These are phyloP conservation scores for Syncephalis fuscata DNA, from an alignment of 371 early-diverging fungal genomes.

Conservation along the genomic window DNA sequence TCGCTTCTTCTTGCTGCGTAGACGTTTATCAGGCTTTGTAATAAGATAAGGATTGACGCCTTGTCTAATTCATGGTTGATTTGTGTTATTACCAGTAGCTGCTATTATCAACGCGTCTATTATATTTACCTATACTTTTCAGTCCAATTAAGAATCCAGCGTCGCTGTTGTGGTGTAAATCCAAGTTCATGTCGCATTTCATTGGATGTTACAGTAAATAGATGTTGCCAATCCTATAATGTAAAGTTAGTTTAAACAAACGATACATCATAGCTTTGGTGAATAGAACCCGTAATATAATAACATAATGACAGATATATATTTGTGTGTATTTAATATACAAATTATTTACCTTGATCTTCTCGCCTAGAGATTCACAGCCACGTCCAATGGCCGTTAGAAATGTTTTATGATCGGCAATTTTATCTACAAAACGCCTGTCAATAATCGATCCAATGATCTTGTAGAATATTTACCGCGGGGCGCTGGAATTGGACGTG, in stretches of 20 bases:
- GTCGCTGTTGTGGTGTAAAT: slow-evolving; percentile 23
- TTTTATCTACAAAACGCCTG: slow-evolving; percentile 16
- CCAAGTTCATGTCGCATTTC: slow-evolving; percentile 31
- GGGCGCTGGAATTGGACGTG: slow-evolving; percentile 3
- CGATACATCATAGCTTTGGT: no score
- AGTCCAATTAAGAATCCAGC: slow-evolving; percentile 8
- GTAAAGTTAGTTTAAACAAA: no score
- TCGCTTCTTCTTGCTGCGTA: background rate
- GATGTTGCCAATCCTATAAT: slow-evolving; percentile 34
- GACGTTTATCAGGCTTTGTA: slow-evolving; percentile 1
- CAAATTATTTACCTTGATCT: slow-evolving; percentile 24
- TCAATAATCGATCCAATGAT: background rate
- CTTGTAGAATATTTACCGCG: slow-evolving; percentile 6
- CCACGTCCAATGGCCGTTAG: slow-evolving; percentile 37
- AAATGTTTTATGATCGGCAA: slow-evolving; percentile 23
- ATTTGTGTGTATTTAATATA: background rate
- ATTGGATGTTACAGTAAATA: slow-evolving; percentile 26
- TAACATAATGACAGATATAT: background rate
- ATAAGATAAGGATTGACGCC: slow-evolving; percentile 26
- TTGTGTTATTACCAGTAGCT: slow-evolving; percentile 8
- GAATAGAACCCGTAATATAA: no score
- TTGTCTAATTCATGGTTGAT: slow-evolving; percentile 30
- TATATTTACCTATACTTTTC: slow-evolving; percentile 5
- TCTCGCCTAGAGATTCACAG: slow-evolving; percentile 30
- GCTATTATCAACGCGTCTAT: no score